Base-by-base conservation (phyloP, 2,329 filamentous ascomycete species). In the Neocucurbitaria cava region DNA sequence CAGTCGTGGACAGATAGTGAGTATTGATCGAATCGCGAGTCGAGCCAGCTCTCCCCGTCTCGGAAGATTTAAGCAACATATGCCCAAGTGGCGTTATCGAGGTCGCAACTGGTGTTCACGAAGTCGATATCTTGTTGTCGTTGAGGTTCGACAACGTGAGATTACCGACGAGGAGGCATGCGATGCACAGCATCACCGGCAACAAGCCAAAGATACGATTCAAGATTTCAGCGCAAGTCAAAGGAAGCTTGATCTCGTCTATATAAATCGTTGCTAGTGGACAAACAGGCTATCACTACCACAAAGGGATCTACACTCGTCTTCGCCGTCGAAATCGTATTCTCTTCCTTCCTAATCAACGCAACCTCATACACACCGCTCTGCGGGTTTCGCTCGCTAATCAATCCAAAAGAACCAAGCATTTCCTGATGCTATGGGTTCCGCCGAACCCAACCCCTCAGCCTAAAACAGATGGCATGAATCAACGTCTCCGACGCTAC, bases 371-470 rank as follows among this genome's bases (percentile, higher is more conserved):
- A 20, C 23, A 35, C 28, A 47, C 45, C 35, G 45, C 45, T 38
- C 45, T 39, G 23, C 45, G n/a, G 45, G n/a, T n/a, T n/a, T 28
- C 20, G 9, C 17, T 8, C 5, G 9, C 24, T 26, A 20, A 26
- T 11, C 24, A 13, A 11, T 18, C 21, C 10, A 15, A 24, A 40
- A 11, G 24, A 23, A 40, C 20, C 18, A 39, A 40, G 10, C 21
- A 21, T 23, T 11, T 15, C 21, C 38, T 24, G 20, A 23, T 24
- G 38, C n/a, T 39, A 40, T 40, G 11, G 21, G 2, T 11, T 13
- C 36, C 36, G 43, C 39, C 36, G 40, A 33, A 41, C 41, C 36
- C 31, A 52, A 53, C 48, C 45, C 52, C 52, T 42, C 35, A 44
- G 51, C 46, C 39, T 24, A 44, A 55, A 33, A 35, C 43, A 48